phyloP scores from a whole-genome alignment of 2,329 filamentous ascomycete genomes.

The Fusarium sambucinum region DNA sequence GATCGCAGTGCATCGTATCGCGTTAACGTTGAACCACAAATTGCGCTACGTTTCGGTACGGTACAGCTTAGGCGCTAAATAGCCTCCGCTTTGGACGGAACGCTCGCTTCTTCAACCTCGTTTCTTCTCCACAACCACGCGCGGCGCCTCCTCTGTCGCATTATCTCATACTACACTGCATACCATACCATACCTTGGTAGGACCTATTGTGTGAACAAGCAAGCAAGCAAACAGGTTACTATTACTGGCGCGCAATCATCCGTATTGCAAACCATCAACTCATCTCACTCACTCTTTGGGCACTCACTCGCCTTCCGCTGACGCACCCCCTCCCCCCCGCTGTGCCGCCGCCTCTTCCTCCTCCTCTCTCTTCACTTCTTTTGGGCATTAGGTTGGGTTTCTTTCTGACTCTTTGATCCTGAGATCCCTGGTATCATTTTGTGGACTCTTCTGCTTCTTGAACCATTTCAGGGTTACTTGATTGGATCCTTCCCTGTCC shows the following conservation, averaged over 20 bases:
- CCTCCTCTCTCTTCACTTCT: constrained; percentile 33
- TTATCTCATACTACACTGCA: constrained; percentile 40
- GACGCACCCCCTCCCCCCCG: constrained; percentile 38
- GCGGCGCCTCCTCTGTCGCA: constrained; percentile 44
- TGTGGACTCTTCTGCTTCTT: constrained; percentile 29
- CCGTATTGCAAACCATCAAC: constrained; percentile 15
- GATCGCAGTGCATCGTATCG: constrained; percentile 30
- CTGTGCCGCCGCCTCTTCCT: constrained; percentile 36
- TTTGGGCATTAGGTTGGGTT: constrained; percentile 15
- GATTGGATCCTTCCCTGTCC: constrained; percentile 30
- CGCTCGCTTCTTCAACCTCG: constrained; percentile 34
- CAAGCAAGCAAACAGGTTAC: background rate
- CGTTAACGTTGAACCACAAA: constrained; percentile 30
- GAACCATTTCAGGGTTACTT: constrained; percentile 22
- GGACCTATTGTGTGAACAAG: background rate
- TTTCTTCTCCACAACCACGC: constrained; percentile 47
- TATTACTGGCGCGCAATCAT: constrained; percentile 37
- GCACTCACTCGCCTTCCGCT: constrained; percentile 33
- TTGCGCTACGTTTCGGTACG: constrained; percentile 22
- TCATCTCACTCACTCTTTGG: background rate
- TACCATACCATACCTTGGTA: constrained; percentile 3
- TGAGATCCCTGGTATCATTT: constrained; percentile 30
- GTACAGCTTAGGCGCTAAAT: constrained; percentile 33
- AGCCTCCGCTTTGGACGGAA: constrained; percentile 39
- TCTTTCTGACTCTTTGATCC: constrained; percentile 14